Conservation (phyloP, 345 rosid genomes). For the Durio zibethinus region DNA sequence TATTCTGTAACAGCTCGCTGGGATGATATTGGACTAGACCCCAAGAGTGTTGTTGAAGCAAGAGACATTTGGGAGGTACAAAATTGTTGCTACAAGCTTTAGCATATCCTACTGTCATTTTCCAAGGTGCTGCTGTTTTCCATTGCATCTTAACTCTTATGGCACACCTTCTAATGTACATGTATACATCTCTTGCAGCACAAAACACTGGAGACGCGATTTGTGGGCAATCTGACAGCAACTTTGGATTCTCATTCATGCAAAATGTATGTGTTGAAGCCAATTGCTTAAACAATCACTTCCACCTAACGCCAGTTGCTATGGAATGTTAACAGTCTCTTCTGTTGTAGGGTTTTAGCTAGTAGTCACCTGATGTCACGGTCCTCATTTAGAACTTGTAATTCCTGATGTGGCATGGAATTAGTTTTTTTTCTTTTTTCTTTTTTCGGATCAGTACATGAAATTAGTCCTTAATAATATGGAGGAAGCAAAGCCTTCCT, state of each 20-base stretch:
- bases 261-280: slow-evolving; percentile 78
- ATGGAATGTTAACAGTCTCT: background rate
- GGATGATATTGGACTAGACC: slow-evolving; percentile 62
- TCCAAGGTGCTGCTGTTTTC: background rate
- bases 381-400: background rate
- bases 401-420: background rate
- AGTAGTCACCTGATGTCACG: background rate
- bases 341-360: background rate
- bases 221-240: slow-evolving; percentile 56
- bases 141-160: background rate
- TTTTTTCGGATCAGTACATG: background rate
- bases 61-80: slow-evolving; percentile 79
- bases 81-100: background rate
- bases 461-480: slow-evolving; percentile 5
- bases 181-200: slow-evolving; percentile 48
- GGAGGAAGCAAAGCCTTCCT: background rate
- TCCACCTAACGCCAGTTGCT: background rate
- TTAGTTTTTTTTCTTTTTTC: background rate
- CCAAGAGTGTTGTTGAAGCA: slow-evolving; percentile 42
- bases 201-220: slow-evolving; percentile 49
- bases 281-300: slow-evolving; percentile 36
- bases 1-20: slow-evolving; percentile 55
- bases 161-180: slow-evolving; percentile 1
- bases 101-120: background rate
- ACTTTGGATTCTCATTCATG: slow-evolving; percentile 56